Evolutionary conservation across 73 alveolate species (phyloP), one percentile per base, ranked within the genome.

Genomic region (Blepharisma japonicum): DNA sequence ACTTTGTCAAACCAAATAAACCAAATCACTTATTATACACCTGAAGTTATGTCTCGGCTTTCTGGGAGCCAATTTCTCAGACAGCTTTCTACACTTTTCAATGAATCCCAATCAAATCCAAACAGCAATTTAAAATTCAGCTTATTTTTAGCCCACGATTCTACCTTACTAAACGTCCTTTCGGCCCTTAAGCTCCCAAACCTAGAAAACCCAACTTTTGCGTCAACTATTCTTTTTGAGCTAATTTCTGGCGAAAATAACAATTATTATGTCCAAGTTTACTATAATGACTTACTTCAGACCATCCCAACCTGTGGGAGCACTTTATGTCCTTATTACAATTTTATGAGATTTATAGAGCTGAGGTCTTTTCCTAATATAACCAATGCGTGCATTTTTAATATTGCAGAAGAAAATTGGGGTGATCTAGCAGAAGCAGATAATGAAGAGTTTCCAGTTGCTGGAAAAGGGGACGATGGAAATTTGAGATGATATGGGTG

Each of bases 121-220:
- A 25, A 61, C 14, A 25, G 39, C 11, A 61, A 0, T 61, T 25
- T 20, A 61, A 61, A 61, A 25, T 14, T 25, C 2, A 20, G 18
- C 23, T 25, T 61, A 18, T 61, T 14, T 25, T 61, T 39, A 20
- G 74, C 74, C 14, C 74, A 61, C 23, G 74, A 61, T 25, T 18
- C 74, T 8, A 61, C 48, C 39, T n/a, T 61, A 25, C 11, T 25
- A 9, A 20, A 20, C 5, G 46, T 25, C 0, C 46, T 61, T 25
- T 8, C 74, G 0, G 14, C 39, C 23, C 23, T 61, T 14, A n/a
- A 61, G 5, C 47, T 61, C 2, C 50, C 39, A 20, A 20, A 14
- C 23, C 23, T 39, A 61, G 18, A 18, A 9, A n/a, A n/a, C 11
- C 74, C 74, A 18, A n/a, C 74, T 61, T 61, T 61, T 61, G 74